These are phyloP conservation scores for Capillidium rhysosporum DNA, from an alignment of 371 early-diverging fungal species.

Conservation along the genomic window DNA sequence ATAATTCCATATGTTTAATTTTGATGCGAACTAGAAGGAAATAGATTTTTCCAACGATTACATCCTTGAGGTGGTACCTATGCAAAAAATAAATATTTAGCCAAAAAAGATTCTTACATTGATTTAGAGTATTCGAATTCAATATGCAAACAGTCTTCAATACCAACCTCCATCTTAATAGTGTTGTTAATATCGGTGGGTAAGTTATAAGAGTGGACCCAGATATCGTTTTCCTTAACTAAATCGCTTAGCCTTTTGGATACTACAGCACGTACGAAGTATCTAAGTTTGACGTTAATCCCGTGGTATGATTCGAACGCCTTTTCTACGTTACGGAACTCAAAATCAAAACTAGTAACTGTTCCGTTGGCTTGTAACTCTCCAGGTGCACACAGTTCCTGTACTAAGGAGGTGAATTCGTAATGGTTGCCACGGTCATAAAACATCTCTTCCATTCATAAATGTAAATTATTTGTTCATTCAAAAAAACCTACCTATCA, in stretches of 20 bases:
- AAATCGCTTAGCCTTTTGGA: constrained; percentile 49
- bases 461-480: background rate
- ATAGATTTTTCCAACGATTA: constrained; percentile 96
- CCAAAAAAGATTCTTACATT: constrained; percentile 17
- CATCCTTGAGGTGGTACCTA: constrained; percentile 85
- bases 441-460: constrained; percentile 47
- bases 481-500: constrained; percentile 47
- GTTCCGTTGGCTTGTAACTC: constrained; percentile 32
- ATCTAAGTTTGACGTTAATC: constrained; percentile 76
- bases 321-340: constrained; percentile 82
- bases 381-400: constrained; percentile 69
- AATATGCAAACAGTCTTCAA: constrained; percentile 82
- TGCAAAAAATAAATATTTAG: constrained; percentile 34
- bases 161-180: constrained; percentile 90
- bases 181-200: constrained; percentile 61
- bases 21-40: constrained; percentile 97
- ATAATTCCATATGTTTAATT: constrained; percentile 96
- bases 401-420: constrained; percentile 70
- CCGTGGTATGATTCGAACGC: constrained; percentile 77
- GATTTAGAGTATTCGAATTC: constrained; percentile 71
- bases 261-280: constrained; percentile 66
- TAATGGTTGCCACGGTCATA: constrained; percentile 88
- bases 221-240: constrained; percentile 51
- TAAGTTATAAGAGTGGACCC: constrained; percentile 73
- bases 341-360: constrained; percentile 44